Evolutionary conservation across 2,329 filamentous ascomycete species (phyloP).

Genomic region (Aspergillus vadensis): DNA sequence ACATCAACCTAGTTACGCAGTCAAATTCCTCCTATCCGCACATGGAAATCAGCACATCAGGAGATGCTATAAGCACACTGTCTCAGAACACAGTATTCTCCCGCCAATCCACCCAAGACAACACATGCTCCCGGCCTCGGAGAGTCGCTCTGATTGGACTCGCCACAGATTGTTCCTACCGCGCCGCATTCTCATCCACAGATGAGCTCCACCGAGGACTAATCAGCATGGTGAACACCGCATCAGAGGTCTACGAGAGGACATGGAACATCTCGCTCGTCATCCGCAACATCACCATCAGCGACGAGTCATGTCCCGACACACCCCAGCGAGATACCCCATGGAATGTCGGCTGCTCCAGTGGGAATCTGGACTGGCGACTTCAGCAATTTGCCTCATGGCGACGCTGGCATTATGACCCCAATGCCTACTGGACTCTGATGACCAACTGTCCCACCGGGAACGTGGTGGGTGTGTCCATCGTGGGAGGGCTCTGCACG

Average conservation of each 20-base stretch:
- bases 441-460: slow-evolving; percentile 78
- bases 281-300: slow-evolving; percentile 79
- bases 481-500: slow-evolving; percentile 72
- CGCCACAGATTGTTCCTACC: slow-evolving; percentile 88
- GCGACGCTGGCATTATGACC: slow-evolving; percentile 71
- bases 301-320: slow-evolving; percentile 69
- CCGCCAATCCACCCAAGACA: not conserved
- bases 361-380: slow-evolving; percentile 23
- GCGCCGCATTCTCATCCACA: slow-evolving; percentile 57
- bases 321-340: slow-evolving; percentile 46
- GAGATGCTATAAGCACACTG: not conserved
- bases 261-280: slow-evolving; percentile 92
- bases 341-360: slow-evolving; percentile 25
- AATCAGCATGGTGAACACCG: slow-evolving; percentile 70
- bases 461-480: slow-evolving; percentile 83
- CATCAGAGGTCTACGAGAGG: slow-evolving; percentile 80
- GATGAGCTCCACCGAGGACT: slow-evolving; percentile 53
- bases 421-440: slow-evolving; percentile 88
- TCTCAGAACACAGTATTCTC: not conserved
- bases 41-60: too few relatives aligned
- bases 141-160: slow-evolving; percentile 87
- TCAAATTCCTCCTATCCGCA: too few relatives aligned
- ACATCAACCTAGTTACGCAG: slow-evolving; percentile 2
- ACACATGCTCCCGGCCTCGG: slow-evolving; percentile 71
- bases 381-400: slow-evolving; percentile 77